Evolutionary conservation across 2,329 filamentous ascomycete genomes (phyloP).

Genomic region (Tympanopsis confertula): DNA sequence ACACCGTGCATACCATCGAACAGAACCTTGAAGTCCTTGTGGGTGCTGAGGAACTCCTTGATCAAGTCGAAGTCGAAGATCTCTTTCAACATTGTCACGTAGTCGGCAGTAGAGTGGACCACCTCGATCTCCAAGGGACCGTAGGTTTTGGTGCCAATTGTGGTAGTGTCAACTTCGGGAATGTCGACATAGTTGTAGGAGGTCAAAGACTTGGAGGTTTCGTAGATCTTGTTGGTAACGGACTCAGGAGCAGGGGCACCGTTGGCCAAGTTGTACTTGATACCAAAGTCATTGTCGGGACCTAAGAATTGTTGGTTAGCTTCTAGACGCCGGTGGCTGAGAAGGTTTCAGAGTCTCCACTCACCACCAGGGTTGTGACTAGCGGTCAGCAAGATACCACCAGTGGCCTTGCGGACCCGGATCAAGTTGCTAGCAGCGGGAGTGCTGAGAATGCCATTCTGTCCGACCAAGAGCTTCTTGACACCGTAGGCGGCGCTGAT

Average conservation of each 20-base stretch:
- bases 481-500: slow-evolving; percentile 94
- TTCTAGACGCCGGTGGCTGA: not conserved
- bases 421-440: slow-evolving; percentile 94
- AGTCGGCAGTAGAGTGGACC: slow-evolving; percentile 85
- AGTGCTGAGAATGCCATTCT: slow-evolving; percentile 91
- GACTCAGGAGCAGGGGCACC: slow-evolving; percentile 90
- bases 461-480: slow-evolving; percentile 95
- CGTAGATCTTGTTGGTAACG: slow-evolving; percentile 96
- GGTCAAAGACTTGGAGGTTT: slow-evolving; percentile 75
- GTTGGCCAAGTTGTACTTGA: slow-evolving; percentile 98
- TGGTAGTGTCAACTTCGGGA: slow-evolving; percentile 72
- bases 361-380: slow-evolving; percentile 96
- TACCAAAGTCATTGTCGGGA: slow-evolving; percentile 89
- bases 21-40: slow-evolving; percentile 89
- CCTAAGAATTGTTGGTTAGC: slow-evolving; percentile 34
- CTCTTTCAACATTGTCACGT: slow-evolving; percentile 88
- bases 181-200: slow-evolving; percentile 89
- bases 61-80: slow-evolving; percentile 98
- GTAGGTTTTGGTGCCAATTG: slow-evolving; percentile 73
- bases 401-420: slow-evolving; percentile 85
- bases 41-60: slow-evolving; percentile 77
- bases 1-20: slow-evolving; percentile 93
- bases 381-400: slow-evolving; percentile 90
- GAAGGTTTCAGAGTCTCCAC: slow-evolving; percentile 16
- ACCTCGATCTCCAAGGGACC: slow-evolving; percentile 86